Base-by-base conservation (phyloP, 2,329 filamentous ascomycete genomes). In the Apiospora sp. region DNA sequence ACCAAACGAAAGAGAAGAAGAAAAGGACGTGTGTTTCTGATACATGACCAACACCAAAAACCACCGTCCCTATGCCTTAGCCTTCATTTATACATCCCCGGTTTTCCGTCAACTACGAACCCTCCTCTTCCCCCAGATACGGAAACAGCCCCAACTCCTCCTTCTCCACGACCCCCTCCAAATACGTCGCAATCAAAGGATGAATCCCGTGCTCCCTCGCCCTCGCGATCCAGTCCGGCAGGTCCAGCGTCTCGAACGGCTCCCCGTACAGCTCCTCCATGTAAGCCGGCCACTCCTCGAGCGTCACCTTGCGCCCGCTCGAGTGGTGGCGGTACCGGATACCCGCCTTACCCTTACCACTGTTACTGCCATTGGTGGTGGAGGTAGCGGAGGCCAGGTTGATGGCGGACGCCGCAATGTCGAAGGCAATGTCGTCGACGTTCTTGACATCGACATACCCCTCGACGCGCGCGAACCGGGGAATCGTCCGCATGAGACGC, bases 161-260 rank as follows among this genome's bases (percentile, higher is more conserved):
- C 44, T 76, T 70, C 5, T 70, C 68, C 22, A 58, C 14, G 2
- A 70, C 51, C n/a, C 68, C 68, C 7, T 70, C 46, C 44, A 70
- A n/a, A 43, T 27, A 70, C 43, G 68, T 43, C 24, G 51, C 37
- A n/a, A 70, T 70, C 4, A 70, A 30, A 2, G 68, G 68, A 54
- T 70, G 41, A n/a, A 70, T 70, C 24, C 68, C 46, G 5, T 6
- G n/a, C 46, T 37, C 19, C 13, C n/a, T 5, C 27, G 68, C 68
- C 5, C 14, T 5, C 27, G 5, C 61, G 2, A 72, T 30, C 71
- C 71, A 72, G 30, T 70, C 44, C 43, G 13, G 30, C 44, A 72
- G 48, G 34, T 70, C 67, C 27, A 72, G n/a, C 64, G 8, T 43
- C 24, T 72, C 27, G 27, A 72, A 72, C 44, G 4, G 22, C 12